These are phyloP conservation scores for Alternaria tenuissima DNA, from an alignment of 2,329 filamentous ascomycete species.

Conservation along the genomic window DNA sequence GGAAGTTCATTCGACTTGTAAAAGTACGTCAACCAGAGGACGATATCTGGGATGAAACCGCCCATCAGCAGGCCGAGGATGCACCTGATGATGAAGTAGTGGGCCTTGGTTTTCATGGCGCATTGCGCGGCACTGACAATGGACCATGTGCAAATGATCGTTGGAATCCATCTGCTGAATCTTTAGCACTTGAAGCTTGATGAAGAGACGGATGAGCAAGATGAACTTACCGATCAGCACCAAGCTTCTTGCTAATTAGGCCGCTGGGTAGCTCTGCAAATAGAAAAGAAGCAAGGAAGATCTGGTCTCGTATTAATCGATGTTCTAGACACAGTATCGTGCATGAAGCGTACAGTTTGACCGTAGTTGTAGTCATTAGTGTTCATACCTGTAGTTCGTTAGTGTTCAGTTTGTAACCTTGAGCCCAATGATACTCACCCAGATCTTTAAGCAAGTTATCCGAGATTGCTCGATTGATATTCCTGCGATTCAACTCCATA, in stretches of 20 bases:
- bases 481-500: constrained; percentile 58
- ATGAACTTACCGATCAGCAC: constrained; percentile 52
- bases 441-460: constrained; percentile 44
- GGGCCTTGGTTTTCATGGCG: constrained; percentile 41
- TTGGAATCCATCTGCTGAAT: constrained; percentile 45
- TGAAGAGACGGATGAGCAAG: too few species aligned
- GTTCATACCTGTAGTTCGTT: background rate
- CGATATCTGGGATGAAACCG: constrained; percentile 47
- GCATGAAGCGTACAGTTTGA: background rate
- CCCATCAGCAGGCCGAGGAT: constrained; percentile 53
- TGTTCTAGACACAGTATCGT: background rate
- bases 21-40: constrained; percentile 55
- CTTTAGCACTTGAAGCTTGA: background rate
- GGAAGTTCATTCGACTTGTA: constrained; percentile 54
- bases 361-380: background rate
- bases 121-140: constrained; percentile 50
- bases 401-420: too few species aligned
- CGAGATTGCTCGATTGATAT: constrained; percentile 56
- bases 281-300: constrained; percentile 54
- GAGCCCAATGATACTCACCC: constrained; percentile 23
- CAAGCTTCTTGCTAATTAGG: constrained; percentile 61
- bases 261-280: constrained; percentile 60
- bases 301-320: constrained; percentile 22
- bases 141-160: constrained; percentile 48
- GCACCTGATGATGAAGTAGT: constrained; percentile 51